Percentiles rank a stretch among this genome's conserved stretches.
phyloP scores from a whole-genome alignment of 495 filamentous ascomycete species.

The Neurospora discreta region DNA sequence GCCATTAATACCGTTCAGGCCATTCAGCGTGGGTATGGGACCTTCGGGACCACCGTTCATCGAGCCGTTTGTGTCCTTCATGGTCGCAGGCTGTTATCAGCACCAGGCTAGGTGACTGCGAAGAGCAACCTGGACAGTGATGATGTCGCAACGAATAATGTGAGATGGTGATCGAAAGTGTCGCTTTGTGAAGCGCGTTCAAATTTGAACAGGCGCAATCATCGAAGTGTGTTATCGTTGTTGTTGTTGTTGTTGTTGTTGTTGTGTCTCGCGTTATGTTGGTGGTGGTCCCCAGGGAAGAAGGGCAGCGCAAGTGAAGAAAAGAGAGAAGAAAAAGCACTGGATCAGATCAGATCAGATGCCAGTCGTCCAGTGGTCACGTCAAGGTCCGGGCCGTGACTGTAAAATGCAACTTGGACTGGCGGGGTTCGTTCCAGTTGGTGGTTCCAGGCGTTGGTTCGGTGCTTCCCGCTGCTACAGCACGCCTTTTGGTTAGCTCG shows the following conservation, averaged over 20 bases:
- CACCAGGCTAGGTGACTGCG: constrained; percentile 11
- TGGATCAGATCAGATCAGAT: too few relatives aligned
- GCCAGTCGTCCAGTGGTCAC: neutral
- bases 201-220: neutral
- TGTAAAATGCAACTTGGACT: neutral
- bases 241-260: neutral
- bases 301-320: neutral
- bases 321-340: neutral
- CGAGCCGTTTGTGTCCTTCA: constrained; percentile 25
- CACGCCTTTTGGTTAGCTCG: neutral
- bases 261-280: neutral
- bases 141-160: neutral
- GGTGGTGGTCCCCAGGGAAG: neutral
- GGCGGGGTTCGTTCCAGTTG: neutral
- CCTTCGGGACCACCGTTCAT: constrained; percentile 9
- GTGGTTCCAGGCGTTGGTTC: neutral
- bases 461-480: neutral
- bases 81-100: constrained; percentile 12
- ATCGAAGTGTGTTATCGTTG: neutral
- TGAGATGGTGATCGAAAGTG: neutral
- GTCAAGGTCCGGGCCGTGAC: neutral
- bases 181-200: neutral
- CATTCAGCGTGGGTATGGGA: neutral
- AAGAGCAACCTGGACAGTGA: neutral
- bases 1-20: neutral